Percentiles rank a stretch among this genome's conserved stretches.
These are phyloP conservation scores for Carnegiea gigantea DNA, from an alignment of 179 eudicot species.

Conservation along the genomic window DNA sequence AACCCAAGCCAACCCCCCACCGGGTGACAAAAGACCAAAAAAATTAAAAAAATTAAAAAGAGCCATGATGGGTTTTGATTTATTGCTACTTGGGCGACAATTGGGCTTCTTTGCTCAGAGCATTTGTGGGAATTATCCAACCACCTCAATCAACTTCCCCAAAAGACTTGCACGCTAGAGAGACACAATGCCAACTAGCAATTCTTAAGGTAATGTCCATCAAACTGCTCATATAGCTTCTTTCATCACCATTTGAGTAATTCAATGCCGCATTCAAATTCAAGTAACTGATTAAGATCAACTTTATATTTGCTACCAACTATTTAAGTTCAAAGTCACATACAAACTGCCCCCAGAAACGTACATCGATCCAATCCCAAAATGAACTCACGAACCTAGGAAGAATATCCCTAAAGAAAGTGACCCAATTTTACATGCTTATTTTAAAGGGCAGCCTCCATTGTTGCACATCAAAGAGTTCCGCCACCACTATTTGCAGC, in stretches of 20 bases:
- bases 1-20: background rate
- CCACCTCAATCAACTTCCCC: background rate
- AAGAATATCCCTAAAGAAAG: background rate
- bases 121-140: background rate
- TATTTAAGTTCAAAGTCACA: background rate
- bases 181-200: background rate
- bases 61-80: background rate
- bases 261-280: background rate
- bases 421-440: background rate
- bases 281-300: background rate
- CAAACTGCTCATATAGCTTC: background rate
- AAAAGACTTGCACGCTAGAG: background rate
- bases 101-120: background rate
- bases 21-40: background rate
- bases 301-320: background rate
- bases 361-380: background rate
- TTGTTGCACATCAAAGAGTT: background rate
- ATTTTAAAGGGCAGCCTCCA: background rate
- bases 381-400: background rate
- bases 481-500: background rate
- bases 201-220: background rate
- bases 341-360: background rate
- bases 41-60: background rate
- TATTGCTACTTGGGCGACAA: background rate
- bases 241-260: background rate